Percentiles rank a stretch among this genome's conserved stretches.
Evolutionary conservation across 371 early-diverging fungal species (phyloP).

Genomic region (Apophysomyces trapeziformis): DNA sequence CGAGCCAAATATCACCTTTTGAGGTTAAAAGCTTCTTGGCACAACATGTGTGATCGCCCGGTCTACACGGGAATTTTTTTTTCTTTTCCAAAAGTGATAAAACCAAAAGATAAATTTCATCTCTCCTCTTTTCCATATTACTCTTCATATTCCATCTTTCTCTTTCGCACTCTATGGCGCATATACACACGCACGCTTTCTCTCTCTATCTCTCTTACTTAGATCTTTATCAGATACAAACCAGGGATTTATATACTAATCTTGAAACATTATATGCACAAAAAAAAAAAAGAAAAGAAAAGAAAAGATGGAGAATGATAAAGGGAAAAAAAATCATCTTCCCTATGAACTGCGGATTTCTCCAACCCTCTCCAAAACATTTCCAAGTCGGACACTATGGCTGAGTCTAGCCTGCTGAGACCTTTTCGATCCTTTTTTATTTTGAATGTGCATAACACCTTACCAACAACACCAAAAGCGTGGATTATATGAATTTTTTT

Average conservation of each 20-base stretch:
- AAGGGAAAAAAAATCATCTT: background rate
- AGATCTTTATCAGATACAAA: background rate
- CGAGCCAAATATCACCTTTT: background rate
- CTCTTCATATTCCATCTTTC: slow-evolving; percentile 8
- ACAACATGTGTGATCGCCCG: background rate
- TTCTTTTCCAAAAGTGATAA: background rate
- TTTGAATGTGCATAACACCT: too few species aligned
- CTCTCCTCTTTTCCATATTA: background rate
- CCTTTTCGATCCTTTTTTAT: background rate
- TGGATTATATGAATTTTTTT: background rate
- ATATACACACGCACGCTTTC: too few species aligned
- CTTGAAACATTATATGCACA: too few species aligned
- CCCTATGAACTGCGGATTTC: background rate
- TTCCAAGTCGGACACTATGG: background rate
- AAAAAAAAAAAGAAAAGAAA: background rate
- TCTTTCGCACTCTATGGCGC: too few species aligned
- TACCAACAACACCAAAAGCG: too few species aligned
- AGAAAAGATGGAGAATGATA: background rate
- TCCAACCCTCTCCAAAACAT: too few species aligned
- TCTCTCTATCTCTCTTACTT: background rate
- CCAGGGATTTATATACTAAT: background rate
- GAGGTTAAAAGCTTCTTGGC: slow-evolving; percentile 7
- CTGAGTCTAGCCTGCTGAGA: slow-evolving; percentile 5
- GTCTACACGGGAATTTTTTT: background rate
- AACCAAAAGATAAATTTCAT: background rate